Conservation (phyloP, 495 filamentous ascomycete genomes). For the Penicillium robsamsonii region DNA sequence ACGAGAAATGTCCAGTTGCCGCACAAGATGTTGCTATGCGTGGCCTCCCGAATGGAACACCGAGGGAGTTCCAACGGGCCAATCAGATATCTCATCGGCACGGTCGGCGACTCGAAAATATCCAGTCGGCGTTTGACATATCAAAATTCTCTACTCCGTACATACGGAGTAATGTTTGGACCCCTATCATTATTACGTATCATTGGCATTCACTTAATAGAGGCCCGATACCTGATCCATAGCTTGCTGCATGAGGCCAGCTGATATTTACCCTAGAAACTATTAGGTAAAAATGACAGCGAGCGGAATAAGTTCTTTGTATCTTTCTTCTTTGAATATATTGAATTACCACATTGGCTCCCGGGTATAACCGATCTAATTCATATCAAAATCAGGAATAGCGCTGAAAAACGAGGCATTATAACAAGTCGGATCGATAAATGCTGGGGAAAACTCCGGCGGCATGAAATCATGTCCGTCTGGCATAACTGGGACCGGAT, state of each 20-base stretch:
- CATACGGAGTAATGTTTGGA: background rate
- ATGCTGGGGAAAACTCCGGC: conserved; percentile 27
- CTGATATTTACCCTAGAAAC: background rate
- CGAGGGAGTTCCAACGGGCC: background rate
- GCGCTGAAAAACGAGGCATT: conserved; percentile 28
- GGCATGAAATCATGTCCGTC: conserved; percentile 31
- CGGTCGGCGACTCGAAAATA: conserved; percentile 1
- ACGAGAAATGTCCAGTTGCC: background rate
- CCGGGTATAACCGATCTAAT: conserved; percentile 13
- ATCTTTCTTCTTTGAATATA: background rate
- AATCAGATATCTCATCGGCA: background rate
- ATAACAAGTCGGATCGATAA: conserved; percentile 30
- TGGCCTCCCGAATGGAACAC: background rate
- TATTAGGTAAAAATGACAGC: background rate
- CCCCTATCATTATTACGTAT: conserved; percentile 7
- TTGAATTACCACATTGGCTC: background rate
- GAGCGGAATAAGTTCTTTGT: background rate
- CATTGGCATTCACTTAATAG: background rate
- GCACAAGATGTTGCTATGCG: background rate
- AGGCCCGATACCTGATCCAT: background rate
- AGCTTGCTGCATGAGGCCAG: background rate
- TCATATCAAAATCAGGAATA: conserved; percentile 26
- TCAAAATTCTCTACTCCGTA: background rate
- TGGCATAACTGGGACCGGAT: conserved; percentile 17
- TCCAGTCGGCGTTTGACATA: conserved; percentile 7